Evolutionary conservation across 106 monocot species (phyloP), one percentile per base, ranked within the genome.

Genomic region (Phalaenopsis aphrodite): DNA sequence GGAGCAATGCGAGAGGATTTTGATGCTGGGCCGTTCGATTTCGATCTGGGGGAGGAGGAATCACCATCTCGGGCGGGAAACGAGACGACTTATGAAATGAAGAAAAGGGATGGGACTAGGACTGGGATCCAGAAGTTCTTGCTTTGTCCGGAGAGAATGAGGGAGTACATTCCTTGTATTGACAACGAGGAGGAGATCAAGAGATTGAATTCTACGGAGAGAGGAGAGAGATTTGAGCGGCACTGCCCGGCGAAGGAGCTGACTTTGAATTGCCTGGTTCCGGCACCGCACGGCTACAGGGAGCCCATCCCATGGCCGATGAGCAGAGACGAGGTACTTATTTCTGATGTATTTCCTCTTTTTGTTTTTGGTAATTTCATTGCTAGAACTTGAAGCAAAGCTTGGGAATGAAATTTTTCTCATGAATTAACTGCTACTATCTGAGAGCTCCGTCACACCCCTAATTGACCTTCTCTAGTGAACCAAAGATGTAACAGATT

Each of bases 121-220:
- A 76, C 47, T 42, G 81, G 72, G 64, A 79, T 99, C 56, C 73
- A 69, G 76, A 92, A 77, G 86, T 98, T 89, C 72, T 30, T 42
- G 67, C 12, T 87, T n/a, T 99, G 98, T 78, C 88, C 85, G 38
- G 78, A 75, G 84, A 85, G 87, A 16, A 89, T 89, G 94, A 86
- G 81, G 79, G 98, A 99, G 84, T 94, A 93, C 71, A 90, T 99
- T 42, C 98, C 98, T 37, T 99, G 98, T 71, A 65, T 99, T 88
- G 98, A 94, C 66, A 99, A 99, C 56, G 85, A 68, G 61, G 92
- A 91, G 79, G 91, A 75, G 76, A 91, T 93, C 47, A 78, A 42
- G 76, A 85, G 69, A 81, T 79, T 99, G 55, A 84, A 55, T 43
- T 91, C 89, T 15, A 91, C 84, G 61, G 89, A 85, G 61, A 92